Base-by-base conservation (phyloP, 495 filamentous ascomycete species). In the Cercophora samala region DNA sequence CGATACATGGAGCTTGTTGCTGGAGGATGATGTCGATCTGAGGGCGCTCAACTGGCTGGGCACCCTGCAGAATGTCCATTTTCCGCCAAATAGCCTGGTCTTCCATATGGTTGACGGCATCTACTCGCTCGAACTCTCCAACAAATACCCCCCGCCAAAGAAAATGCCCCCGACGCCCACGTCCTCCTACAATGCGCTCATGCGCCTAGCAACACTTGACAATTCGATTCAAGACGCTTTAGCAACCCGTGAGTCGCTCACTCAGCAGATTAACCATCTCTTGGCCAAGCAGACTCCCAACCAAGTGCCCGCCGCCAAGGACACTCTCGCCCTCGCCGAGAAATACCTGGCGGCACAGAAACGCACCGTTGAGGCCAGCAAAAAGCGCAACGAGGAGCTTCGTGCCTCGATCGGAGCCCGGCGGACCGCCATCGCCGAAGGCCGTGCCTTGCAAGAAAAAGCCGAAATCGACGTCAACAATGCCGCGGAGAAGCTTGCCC, bases 201-300 rank as follows among this genome's bases (percentile, higher is more conserved):
- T 97, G 90, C 87, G 89, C 32, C 82, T 99, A 29, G 89, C 91
- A 17, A 97, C 92, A 63, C 80, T 99, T 51, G 93, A 97, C 66
- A 90, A 93, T 71, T 97, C 93, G 66, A 90, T 98, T 42, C 91
- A 97, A 76, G 95, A 99, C 72, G 93, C 93, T 5, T 75, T 97
- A 0, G 84, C 86, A 1, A 97, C 92, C 0, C 85, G 91, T 4
- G 88, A 91, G 66, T 84, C 84, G 61, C 77, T 99, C 9, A 85
- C 91, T 11, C 75, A 83, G 9, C 92, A 97, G 67, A 97, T 98
- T 67, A 91, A 87, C 72, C 77, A 80, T 1, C 83, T 97, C 21
- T 80, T 98, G 18, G 78, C 87, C 21, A 76, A 82, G 8, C 71
- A 74, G 59, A 73, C 78, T 0, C 68, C 72, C 1, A 76, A 88